Evolutionary conservation across 2,329 filamentous ascomycete species (phyloP).

Genomic region (Penicillium digitatum): DNA sequence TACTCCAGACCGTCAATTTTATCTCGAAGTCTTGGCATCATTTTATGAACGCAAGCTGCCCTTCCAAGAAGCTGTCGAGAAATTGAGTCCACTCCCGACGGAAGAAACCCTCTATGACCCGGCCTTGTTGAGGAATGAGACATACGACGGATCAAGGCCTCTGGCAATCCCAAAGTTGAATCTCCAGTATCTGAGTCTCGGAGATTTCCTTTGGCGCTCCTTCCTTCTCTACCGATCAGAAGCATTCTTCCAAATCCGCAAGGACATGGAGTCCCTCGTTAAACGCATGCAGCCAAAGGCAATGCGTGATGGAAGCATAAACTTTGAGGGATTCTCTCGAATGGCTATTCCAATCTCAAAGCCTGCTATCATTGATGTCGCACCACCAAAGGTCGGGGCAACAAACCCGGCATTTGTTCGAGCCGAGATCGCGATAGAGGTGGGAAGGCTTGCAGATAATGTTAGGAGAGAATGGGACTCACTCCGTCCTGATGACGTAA

Average conservation of each 20-base stretch:
- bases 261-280: constrained; percentile 79
- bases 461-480: constrained; percentile 86
- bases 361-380: constrained; percentile 80
- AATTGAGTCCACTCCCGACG: constrained; percentile 75
- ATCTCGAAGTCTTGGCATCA: constrained; percentile 65
- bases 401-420: constrained; percentile 77
- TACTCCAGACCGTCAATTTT: constrained; percentile 52
- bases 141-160: constrained; percentile 80
- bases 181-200: constrained; percentile 88
- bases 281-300: constrained; percentile 71
- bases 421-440: constrained; percentile 80
- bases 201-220: constrained; percentile 95
- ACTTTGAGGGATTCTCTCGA: constrained; percentile 79
- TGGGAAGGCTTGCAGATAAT: constrained; percentile 70
- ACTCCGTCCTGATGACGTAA: constrained; percentile 77
- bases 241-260: constrained; percentile 87
- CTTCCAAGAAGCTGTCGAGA: constrained; percentile 73
- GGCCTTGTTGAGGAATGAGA: constrained; percentile 73
- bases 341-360: constrained; percentile 88
- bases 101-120: constrained; percentile 75
- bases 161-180: constrained; percentile 92
- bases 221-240: constrained; percentile 85
- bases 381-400: constrained; percentile 77
- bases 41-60: constrained; percentile 72
- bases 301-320: constrained; percentile 58